phyloP scores from a whole-genome alignment of 768 basidiomycete species.

The Tricholomella constricta region DNA sequence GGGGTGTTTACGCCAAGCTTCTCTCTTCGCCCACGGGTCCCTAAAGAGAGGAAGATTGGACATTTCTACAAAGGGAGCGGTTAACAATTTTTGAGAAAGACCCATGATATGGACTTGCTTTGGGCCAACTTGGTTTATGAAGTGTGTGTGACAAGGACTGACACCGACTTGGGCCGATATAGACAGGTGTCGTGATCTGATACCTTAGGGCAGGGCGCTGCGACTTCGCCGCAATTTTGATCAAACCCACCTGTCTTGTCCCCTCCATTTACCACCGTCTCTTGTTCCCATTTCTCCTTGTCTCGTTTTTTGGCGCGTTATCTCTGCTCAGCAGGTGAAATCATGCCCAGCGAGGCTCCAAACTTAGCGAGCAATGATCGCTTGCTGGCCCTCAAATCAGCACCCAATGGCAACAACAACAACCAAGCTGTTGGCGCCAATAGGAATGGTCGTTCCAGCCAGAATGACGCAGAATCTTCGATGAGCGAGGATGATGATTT shows the following conservation, averaged over 20 bases:
- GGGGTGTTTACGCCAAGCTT: constrained; percentile 91
- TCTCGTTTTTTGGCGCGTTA: constrained; percentile 20
- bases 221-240: constrained; percentile 44
- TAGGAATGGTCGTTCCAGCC: constrained; percentile 46
- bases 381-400: constrained; percentile 48
- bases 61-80: constrained; percentile 40
- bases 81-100: constrained; percentile 11
- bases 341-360: constrained; percentile 48
- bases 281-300: constrained; percentile 12
- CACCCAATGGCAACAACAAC: constrained; percentile 40
- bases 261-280: constrained; percentile 22
- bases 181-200: constrained; percentile 33
- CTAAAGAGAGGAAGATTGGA: constrained; percentile 73
- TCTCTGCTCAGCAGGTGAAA: constrained; percentile 24
- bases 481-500: constrained; percentile 75
- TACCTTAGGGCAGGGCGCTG: constrained; percentile 60
- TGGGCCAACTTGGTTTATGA: constrained; percentile 4
- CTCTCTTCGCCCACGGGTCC: constrained; percentile 93
- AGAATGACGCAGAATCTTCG: constrained; percentile 39
- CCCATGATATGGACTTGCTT: constrained; percentile 9
- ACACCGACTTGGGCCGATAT: background rate
- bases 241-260: constrained; percentile 30
- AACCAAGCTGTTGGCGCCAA: constrained; percentile 37
- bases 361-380: constrained; percentile 64
- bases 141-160: constrained; percentile 2